phyloP scores from a whole-genome alignment of 1,284 basidiomycete genomes.

The Sporisorium sorghi region DNA sequence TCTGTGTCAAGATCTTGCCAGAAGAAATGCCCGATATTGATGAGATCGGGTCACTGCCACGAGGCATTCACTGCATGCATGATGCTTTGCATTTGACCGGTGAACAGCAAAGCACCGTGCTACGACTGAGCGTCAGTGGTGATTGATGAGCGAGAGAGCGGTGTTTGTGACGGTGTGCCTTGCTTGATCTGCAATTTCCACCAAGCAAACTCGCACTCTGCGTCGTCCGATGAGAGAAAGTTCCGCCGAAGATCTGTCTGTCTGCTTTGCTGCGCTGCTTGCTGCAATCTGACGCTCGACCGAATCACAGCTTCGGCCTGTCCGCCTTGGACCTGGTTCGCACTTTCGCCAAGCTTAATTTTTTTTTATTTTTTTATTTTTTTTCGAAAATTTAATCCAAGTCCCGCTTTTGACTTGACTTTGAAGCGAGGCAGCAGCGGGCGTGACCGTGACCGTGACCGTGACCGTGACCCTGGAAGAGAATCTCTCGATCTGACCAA shows the following conservation, averaged over 20 bases:
- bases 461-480: background rate
- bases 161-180: no score
- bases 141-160: no score
- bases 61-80: background rate
- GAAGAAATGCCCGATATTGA: background rate
- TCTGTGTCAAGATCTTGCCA: background rate
- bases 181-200: no score
- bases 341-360: background rate
- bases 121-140: no score
- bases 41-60: background rate
- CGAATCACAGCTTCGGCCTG: no score
- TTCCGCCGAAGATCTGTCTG: slow-evolving; percentile 10
- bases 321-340: background rate
- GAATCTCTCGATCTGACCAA: slow-evolving; percentile 1
- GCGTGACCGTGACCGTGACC: slow-evolving; percentile 8
- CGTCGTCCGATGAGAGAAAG: slow-evolving; percentile 5
- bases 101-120: no score
- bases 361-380: background rate
- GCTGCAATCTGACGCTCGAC: no score
- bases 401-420: background rate
- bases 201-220: no score
- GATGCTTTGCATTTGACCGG: background rate
- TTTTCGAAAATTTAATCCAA: background rate
- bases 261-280: no score
- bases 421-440: slow-evolving; percentile 5